phyloP scores from a whole-genome alignment of 1,284 basidiomycete species.

The Trichosporon inkin region DNA sequence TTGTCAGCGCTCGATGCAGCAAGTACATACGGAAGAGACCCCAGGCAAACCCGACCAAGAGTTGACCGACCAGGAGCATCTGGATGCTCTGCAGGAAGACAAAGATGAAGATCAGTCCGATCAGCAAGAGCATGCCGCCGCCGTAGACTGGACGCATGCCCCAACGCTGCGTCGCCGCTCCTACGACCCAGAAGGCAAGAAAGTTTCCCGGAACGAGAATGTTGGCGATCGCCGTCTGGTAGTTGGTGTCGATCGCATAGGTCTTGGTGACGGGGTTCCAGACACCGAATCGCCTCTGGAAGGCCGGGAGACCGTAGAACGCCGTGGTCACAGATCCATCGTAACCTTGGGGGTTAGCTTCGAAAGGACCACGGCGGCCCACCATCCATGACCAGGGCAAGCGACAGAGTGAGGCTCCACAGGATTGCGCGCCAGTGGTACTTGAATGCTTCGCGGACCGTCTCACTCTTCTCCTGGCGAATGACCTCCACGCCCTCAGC shows the following conservation, averaged over 20 bases:
- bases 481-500: conserved; percentile 37
- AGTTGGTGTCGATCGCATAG: conserved; percentile 31
- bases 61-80: conserved; percentile 35
- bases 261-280: conserved; percentile 1
- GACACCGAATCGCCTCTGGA: too few species aligned
- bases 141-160: conserved; percentile 40
- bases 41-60: conserved; percentile 16
- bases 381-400: conserved; percentile 29
- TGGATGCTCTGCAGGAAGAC: conserved; percentile 48
- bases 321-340: too few species aligned
- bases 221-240: conserved; percentile 50
- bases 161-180: conserved; percentile 45
- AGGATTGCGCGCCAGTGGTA: conserved; percentile 20
- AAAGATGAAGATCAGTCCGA: conserved; percentile 31
- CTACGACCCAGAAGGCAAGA: conserved; percentile 13
- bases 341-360: too few species aligned
- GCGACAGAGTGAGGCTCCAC: conserved; percentile 24
- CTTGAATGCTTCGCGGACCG: conserved; percentile 4
- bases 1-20: neutral
- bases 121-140: conserved; percentile 37
- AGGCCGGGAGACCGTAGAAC: too few species aligned
- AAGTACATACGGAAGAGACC: conserved; percentile 6
- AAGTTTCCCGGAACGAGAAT: conserved; percentile 45
- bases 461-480: conserved; percentile 23
- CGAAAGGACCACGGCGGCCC: conserved; percentile 9